These are phyloP conservation scores for Linaria vulgaris DNA, from an alignment of 257 asterid genomes.

Conservation along the genomic window DNA sequence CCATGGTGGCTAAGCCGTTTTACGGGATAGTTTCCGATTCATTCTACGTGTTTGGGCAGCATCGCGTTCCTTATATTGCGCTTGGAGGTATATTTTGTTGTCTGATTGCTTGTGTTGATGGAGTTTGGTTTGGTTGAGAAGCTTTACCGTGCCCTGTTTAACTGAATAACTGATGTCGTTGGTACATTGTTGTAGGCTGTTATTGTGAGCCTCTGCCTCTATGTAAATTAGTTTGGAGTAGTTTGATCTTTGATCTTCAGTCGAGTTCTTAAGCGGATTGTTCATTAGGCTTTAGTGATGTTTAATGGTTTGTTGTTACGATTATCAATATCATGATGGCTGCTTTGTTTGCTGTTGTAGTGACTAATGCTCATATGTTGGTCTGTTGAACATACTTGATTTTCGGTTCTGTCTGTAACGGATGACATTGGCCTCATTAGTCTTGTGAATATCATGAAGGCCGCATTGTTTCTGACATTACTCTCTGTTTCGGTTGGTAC, in stretches of 20 bases:
- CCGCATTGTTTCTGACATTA: too few species aligned
- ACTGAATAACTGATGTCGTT: too few species aligned
- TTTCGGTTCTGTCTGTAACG: too few species aligned
- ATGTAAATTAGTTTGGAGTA: too few species aligned
- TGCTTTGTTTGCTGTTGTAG: not conserved
- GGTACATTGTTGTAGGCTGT: too few species aligned
- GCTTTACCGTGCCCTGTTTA: not conserved
- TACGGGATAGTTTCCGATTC: constrained; percentile 89
- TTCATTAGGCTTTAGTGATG: too few species aligned
- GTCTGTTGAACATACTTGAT: not conserved
- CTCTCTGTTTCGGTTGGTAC: too few species aligned
- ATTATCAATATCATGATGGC: not conserved
- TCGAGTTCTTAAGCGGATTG: too few species aligned
- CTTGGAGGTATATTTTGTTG: constrained; percentile 57
- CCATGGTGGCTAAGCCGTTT: constrained; percentile 94
- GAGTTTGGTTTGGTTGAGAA: constrained; percentile 1
- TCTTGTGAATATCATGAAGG: too few species aligned
- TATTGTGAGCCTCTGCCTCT: not conserved
- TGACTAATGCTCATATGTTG: not conserved
- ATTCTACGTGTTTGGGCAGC: constrained; percentile 79
- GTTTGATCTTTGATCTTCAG: not conserved
- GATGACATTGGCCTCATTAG: too few species aligned
- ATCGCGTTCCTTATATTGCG: constrained; percentile 88
- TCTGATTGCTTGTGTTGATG: not conserved
- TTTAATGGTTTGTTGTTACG: too few species aligned